phyloP scores from a whole-genome alignment of 1,284 basidiomycete genomes.

The Pseudozyma thailandica region DNA sequence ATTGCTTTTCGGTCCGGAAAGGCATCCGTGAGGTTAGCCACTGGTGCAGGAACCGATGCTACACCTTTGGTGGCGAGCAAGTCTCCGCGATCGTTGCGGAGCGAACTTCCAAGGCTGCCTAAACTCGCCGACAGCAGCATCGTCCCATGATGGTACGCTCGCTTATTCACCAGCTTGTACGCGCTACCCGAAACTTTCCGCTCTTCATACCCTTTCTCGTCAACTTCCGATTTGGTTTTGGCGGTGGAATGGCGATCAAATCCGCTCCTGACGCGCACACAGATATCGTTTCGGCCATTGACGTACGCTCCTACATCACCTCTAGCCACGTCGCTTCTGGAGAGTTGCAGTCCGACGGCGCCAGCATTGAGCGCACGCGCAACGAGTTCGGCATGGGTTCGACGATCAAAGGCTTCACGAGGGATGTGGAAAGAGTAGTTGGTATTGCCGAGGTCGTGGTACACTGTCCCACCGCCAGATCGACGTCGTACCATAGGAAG shows the following conservation, averaged over 20 bases:
- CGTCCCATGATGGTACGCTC: constrained; percentile 99
- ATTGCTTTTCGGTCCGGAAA: constrained; percentile 68
- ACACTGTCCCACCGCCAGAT: constrained; percentile 97
- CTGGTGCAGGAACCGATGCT: constrained; percentile 89
- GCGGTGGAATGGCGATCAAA: constrained; percentile 73
- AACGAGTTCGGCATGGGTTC: constrained; percentile 81
- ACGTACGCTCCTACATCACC: constrained; percentile 70
- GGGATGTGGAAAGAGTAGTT: constrained; percentile 96
- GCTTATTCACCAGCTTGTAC: constrained; percentile 89
- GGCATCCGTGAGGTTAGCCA: constrained; percentile 79
- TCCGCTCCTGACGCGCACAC: constrained; percentile 71
- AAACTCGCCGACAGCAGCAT: constrained; percentile 79
- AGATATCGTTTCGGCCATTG: constrained; percentile 86
- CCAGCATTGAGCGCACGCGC: constrained; percentile 78
- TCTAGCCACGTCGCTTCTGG: constrained; percentile 6
- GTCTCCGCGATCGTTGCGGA: constrained; percentile 77
- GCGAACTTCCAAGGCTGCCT: constrained; percentile 49
- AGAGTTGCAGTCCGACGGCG: constrained; percentile 39
- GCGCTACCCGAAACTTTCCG: constrained; percentile 92
- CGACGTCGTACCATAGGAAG: constrained; percentile 86
- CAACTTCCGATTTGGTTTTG: constrained; percentile 13
- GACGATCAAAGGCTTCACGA: constrained; percentile 81
- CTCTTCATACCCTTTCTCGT: constrained; percentile 29
- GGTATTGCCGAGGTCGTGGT: constrained; percentile 94
- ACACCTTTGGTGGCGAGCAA: constrained; percentile 83